Base-by-base conservation (phyloP, 192 early-diverging fungal genomes). In the Coemansia sp. region DNA sequence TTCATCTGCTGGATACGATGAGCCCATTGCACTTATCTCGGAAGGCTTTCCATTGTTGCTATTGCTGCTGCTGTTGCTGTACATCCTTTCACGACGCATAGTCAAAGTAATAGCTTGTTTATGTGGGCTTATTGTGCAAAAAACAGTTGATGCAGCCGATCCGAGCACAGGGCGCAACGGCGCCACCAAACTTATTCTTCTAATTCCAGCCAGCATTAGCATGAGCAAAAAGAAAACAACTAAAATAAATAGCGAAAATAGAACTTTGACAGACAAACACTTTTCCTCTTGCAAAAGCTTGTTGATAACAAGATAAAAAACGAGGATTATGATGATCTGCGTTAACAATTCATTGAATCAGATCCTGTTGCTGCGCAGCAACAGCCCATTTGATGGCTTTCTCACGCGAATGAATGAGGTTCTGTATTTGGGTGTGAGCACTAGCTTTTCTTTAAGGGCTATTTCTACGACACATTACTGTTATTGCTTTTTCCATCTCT, bases 1-100 rank as follows among this genome's bases (percentile, higher is more conserved):
- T 4, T 59, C 66, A 71, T 98, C 94, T 21, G 63, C 61, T 13
- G 56, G n/a, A 58, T 82, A 71, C 29, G 45, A 20, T 2, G 66
- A 28, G 15, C 75, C 80, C 5, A 78, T 66, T 0, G 77, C 72
- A 0, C 55, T 13, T 20, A 74, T 33, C 21, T 45, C 25, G 6
- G 53, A 30, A 40, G 43, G n/a, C 3, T 39, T 20, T 15, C 20
- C 37, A 13, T 12, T 21, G 58, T 2, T 21, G 20, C 33, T 29
- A 16, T 30, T 39, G 35, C 34, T 58, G 34, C 48, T 51, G 48
- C 48, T 51, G 53, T 23, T 59, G 58, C 58, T 59, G 20, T 51
- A 39, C 37, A 25, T n/a, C 25, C 45, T 42, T 33, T 33, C 25
- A 31, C n/a, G 25, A 18, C 30, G 30, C 31, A 31, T 33, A 34